These are phyloP conservation scores for Urochloa ruziziensis DNA, from an alignment of 176 grass and related monocot species.

Conservation along the genomic window DNA sequence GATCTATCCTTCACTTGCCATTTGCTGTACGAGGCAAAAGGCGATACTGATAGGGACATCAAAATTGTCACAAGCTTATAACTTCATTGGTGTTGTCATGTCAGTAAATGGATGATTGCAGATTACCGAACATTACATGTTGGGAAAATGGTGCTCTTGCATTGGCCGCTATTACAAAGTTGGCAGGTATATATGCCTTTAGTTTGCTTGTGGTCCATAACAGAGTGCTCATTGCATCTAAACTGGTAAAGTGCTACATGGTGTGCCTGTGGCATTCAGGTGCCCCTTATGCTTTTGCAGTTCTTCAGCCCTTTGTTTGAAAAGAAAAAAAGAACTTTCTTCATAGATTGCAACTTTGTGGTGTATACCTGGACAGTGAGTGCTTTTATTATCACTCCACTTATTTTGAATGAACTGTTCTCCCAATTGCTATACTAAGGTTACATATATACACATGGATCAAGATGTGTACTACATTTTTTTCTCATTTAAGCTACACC, in stretches of 20 bases:
- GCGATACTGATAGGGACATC: not conserved
- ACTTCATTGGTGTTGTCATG: constrained; percentile 12
- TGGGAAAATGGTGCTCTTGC: constrained; percentile 18
- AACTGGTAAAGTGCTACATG: constrained; percentile 10
- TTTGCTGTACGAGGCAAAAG: not conserved
- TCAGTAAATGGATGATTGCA: constrained; percentile 17
- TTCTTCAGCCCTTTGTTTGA: not conserved
- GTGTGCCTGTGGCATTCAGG: constrained; percentile 17
- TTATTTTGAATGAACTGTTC: not conserved
- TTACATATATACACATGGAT: not conserved
- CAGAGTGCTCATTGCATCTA: constrained; percentile 14
- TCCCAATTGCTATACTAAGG: not conserved
- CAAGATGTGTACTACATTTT: not conserved
- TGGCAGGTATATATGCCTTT: constrained; percentile 23
- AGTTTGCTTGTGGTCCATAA: constrained; percentile 16
- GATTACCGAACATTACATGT: constrained; percentile 27
- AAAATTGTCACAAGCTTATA: not conserved
- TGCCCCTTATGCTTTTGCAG: constrained; percentile 23
- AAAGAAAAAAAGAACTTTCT: not conserved
- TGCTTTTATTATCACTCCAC: not conserved
- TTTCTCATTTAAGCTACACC: not conserved
- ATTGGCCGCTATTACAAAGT: constrained; percentile 2
- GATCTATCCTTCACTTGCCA: constrained; percentile 12
- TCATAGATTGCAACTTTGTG: not conserved
- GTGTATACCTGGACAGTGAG: not conserved